These are phyloP conservation scores for Rhizopogon sp. DNA, from an alignment of 768 basidiomycete genomes.

Conservation along the genomic window DNA sequence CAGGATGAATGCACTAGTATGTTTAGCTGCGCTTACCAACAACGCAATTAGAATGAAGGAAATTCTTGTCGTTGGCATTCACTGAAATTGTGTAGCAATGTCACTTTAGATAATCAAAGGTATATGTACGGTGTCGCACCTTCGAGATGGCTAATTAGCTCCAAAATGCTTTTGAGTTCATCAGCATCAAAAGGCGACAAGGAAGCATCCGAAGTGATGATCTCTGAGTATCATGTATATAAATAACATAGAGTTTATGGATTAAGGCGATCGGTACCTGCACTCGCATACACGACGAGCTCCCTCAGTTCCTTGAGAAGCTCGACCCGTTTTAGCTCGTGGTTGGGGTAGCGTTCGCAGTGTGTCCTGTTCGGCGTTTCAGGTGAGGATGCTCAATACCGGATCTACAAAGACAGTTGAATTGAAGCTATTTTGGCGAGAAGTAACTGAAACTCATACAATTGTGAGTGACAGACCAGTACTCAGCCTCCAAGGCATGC, in stretches of 20 bases:
- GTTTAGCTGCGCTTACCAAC: background rate
- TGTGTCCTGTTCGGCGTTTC: background rate
- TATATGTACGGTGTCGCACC: background rate
- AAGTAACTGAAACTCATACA: background rate
- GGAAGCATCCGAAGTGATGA: constrained; percentile 1
- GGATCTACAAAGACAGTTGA: background rate
- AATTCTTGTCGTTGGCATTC: background rate
- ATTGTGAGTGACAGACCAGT: background rate
- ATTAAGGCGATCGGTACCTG: background rate
- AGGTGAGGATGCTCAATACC: background rate
- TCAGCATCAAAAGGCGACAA: constrained; percentile 1
- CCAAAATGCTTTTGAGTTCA: constrained; percentile 2
- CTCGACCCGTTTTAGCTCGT: background rate
- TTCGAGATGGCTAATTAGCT: background rate
- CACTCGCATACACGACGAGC: background rate
- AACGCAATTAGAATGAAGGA: constrained; percentile 3
- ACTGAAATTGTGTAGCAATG: background rate
- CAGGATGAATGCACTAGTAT: no score
- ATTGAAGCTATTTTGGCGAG: background rate
- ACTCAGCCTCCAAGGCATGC: constrained; percentile 1
- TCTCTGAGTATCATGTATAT: background rate
- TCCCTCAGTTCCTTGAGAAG: constrained; percentile 3
- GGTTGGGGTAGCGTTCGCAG: background rate
- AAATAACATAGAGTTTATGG: background rate
- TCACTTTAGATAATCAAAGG: background rate